These are phyloP conservation scores for Polygonum maritimum DNA, from an alignment of 148 eudicot genomes.

Conservation along the genomic window DNA sequence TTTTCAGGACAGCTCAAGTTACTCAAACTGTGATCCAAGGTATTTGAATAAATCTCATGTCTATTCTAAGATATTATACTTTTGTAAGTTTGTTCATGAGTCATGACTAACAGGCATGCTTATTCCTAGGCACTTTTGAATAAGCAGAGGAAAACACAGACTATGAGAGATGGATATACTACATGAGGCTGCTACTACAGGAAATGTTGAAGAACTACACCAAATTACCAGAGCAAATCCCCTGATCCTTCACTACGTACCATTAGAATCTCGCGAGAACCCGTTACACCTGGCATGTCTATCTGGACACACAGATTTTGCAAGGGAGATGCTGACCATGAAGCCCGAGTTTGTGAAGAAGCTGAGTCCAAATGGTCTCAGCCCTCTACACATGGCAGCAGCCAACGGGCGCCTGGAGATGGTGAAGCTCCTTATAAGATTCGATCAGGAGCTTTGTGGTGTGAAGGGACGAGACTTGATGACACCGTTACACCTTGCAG, in stretches of 20 bases:
- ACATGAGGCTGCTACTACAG: background rate
- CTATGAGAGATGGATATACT: background rate
- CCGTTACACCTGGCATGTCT: constrained; percentile 30
- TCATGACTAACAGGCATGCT: background rate
- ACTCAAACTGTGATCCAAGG: background rate
- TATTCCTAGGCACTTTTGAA: background rate
- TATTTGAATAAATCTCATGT: background rate
- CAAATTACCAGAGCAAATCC: background rate
- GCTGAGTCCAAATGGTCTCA: constrained; percentile 38
- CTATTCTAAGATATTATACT: background rate
- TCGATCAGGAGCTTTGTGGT: constrained; percentile 19
- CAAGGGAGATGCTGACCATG: constrained; percentile 17
- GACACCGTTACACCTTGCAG: constrained; percentile 43
- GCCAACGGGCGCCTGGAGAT: constrained; percentile 36
- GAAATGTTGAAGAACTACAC: background rate
- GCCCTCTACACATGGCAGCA: constrained; percentile 47
- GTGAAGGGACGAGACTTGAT: constrained; percentile 32
- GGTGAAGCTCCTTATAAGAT: constrained; percentile 30
- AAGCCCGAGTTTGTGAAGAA: constrained; percentile 29
- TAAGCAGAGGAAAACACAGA: background rate
- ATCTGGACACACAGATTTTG: constrained; percentile 31
- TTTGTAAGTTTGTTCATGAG: background rate
- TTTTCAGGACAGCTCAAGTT: background rate
- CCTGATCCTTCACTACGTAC: background rate
- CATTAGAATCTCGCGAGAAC: constrained; percentile 5